Conservation (phyloP, 176 grass and related monocot genomes). For the Chrysopogon serrulatus region DNA sequence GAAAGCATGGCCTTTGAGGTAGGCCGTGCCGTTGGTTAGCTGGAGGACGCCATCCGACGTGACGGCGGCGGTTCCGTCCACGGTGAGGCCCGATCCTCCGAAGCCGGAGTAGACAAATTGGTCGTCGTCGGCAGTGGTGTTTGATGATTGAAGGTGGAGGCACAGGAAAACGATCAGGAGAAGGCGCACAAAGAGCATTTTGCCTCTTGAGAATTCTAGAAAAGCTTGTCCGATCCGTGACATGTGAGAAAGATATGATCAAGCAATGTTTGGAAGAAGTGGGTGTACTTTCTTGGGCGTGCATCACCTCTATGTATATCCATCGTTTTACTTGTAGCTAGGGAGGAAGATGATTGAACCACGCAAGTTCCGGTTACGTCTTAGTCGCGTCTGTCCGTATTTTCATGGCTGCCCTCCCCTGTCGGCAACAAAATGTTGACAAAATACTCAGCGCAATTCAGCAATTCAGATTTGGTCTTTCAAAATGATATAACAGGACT, state of each 20-base stretch:
- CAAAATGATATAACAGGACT: no score
- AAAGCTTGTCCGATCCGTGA: neutral
- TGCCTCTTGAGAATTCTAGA: neutral
- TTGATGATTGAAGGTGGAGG: neutral
- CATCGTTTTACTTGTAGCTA: no score
- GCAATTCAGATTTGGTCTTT: no score
- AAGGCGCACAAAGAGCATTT: neutral
- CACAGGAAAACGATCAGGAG: neutral
- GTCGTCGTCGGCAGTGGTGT: neutral
- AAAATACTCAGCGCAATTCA: no score
- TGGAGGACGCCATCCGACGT: neutral
- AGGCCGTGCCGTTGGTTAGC: neutral
- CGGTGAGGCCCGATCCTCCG: neutral
- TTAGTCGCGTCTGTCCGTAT: no score
- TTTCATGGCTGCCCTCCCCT: no score
- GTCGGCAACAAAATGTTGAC: no score
- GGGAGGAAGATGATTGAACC: no score
- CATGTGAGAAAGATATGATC: neutral
- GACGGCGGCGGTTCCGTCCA: neutral
- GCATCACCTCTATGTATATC: no score
- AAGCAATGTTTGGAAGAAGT: neutral
- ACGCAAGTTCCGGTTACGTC: no score
- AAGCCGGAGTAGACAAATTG: conserved; percentile 4
- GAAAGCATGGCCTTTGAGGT: neutral
- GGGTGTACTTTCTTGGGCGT: no score